phyloP scores from a whole-genome alignment of 179 eudicot genomes.

The Patellifolia procumbens region DNA sequence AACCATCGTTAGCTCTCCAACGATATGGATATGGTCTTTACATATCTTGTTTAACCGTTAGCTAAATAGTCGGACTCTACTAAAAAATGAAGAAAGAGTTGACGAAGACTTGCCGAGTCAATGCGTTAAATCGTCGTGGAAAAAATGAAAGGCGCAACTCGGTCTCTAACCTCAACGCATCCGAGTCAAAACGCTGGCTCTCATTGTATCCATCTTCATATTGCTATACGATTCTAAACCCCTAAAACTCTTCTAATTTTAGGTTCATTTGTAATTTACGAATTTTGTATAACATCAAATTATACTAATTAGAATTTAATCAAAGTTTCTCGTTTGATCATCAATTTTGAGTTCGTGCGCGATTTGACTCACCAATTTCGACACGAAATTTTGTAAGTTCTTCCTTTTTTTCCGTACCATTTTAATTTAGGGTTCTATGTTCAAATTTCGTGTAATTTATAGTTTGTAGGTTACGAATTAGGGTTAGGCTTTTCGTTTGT shows the following conservation, averaged over 20 bases:
- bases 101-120: constrained; percentile 27
- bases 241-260: background rate
- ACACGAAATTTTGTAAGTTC: constrained; percentile 19
- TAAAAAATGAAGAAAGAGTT: background rate
- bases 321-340: background rate
- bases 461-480: background rate
- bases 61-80: no score
- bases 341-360: background rate
- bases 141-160: constrained; percentile 9
- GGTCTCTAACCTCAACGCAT: constrained; percentile 14
- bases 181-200: constrained; percentile 18
- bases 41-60: no score
- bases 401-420: background rate
- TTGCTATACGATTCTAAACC: background rate
- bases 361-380: constrained; percentile 1
- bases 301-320: background rate
- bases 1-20: no score
- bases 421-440: background rate
- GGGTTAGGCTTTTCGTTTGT: constrained; percentile 8
- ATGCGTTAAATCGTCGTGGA: constrained; percentile 11
- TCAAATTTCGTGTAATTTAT: background rate
- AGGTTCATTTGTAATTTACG: background rate
- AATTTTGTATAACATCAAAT: background rate
- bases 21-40: no score
- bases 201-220: background rate